Evolutionary conservation across 2,329 filamentous ascomycete species (phyloP).

Genomic region (Xylariaceae sp.): DNA sequence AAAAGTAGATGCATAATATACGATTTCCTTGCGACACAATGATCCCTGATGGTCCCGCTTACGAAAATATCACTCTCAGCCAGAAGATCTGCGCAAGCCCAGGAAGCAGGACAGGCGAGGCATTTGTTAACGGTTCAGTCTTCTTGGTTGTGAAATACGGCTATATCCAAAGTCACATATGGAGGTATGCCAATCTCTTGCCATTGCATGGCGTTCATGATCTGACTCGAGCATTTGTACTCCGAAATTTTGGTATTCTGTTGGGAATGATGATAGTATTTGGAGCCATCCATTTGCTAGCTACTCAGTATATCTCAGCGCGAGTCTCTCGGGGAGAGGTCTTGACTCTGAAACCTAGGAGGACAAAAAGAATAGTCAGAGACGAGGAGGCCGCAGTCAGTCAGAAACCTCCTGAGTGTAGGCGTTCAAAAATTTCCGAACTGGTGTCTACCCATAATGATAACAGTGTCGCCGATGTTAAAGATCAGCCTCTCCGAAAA

Average conservation of each 20-base stretch:
- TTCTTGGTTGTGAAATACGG: slow-evolving; percentile 54
- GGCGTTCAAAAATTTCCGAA: too few relatives aligned
- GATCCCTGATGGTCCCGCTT: slow-evolving; percentile 40
- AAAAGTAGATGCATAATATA: slow-evolving; percentile 54
- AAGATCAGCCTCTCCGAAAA: too few relatives aligned
- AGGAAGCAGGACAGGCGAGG: slow-evolving; percentile 51
- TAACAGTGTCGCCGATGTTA: too few relatives aligned
- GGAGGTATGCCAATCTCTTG: slow-evolving; percentile 41
- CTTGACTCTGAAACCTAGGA: too few relatives aligned
- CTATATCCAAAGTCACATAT: slow-evolving; percentile 58
- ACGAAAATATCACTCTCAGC: slow-evolving; percentile 30
- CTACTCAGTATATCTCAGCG: slow-evolving; percentile 61
- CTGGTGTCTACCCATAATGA: too few relatives aligned
- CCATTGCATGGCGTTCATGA: too few relatives aligned
- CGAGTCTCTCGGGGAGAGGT: slow-evolving; percentile 72
- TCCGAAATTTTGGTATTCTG: slow-evolving; percentile 63
- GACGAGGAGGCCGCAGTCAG: too few relatives aligned
- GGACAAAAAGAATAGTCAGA: too few relatives aligned
- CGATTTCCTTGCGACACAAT: slow-evolving; percentile 51
- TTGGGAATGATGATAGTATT: slow-evolving; percentile 61
- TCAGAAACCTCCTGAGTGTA: too few relatives aligned
- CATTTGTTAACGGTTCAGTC: slow-evolving; percentile 52
- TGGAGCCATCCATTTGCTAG: slow-evolving; percentile 51
- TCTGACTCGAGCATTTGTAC: too few relatives aligned
- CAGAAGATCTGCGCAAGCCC: slow-evolving; percentile 55